These are phyloP conservation scores for Fusarium tanahbumbuense DNA, from an alignment of 2,329 filamentous ascomycete genomes.

Conservation along the genomic window DNA sequence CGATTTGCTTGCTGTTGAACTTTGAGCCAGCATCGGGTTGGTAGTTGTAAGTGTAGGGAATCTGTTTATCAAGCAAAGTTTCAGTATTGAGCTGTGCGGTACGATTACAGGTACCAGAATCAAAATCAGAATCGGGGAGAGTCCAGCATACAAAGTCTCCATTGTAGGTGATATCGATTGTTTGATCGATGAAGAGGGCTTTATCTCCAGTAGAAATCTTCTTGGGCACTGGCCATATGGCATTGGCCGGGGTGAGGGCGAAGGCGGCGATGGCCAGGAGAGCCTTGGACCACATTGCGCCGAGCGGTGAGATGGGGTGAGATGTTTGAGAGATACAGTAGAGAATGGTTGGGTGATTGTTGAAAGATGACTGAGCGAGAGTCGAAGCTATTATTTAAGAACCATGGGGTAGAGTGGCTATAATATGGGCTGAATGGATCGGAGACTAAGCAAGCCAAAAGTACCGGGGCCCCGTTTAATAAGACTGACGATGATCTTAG, in stretches of 20 bases:
- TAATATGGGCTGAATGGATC: constrained; percentile 1
- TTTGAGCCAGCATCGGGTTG: constrained; percentile 52
- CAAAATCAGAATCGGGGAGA: constrained; percentile 47
- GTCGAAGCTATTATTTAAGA: constrained; percentile 3
- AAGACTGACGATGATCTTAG: constrained; percentile 36
- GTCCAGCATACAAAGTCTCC: constrained; percentile 64
- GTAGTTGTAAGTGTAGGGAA: constrained; percentile 61
- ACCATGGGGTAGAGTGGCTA: constrained; percentile 12
- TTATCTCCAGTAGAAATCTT: constrained; percentile 63
- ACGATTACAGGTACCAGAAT: constrained; percentile 38
- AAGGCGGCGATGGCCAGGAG: constrained; percentile 55
- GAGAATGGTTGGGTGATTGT: not conserved
- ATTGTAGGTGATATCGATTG: constrained; percentile 68
- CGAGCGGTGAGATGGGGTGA: not conserved
- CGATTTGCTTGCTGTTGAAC: constrained; percentile 64
- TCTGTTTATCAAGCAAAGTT: constrained; percentile 54
- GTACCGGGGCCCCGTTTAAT: constrained; percentile 38
- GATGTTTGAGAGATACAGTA: not conserved
- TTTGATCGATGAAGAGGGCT: constrained; percentile 64
- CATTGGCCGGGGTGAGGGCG: constrained; percentile 57
- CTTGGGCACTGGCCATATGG: constrained; percentile 69
- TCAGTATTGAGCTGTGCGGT: constrained; percentile 46
- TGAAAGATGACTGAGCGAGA: not conserved
- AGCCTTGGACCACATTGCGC: constrained; percentile 48
- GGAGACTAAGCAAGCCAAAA: constrained; percentile 7